Evolutionary conservation across 208 protist genomes (phyloP).

Genomic region (Leishmania tropica): DNA sequence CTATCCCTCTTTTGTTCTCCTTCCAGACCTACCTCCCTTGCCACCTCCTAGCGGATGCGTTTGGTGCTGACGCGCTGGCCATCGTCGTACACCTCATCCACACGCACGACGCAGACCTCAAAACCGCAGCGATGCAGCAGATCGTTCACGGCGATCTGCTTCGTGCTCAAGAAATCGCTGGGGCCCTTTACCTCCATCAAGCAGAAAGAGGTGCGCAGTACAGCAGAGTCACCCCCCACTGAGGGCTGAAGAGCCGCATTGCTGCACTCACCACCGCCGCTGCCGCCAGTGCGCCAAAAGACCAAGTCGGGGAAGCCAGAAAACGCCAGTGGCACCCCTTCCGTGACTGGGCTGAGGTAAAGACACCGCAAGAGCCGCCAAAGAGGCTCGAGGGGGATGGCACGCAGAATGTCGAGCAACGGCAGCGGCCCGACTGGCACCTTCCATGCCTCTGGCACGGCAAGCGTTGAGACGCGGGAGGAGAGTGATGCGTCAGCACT

Average conservation of each 20-base stretch:
- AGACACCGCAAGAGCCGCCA: constrained; percentile 62
- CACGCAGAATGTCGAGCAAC: constrained; percentile 55
- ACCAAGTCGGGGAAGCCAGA: constrained; percentile 84
- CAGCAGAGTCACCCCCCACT: neutral
- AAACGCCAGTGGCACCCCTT: constrained; percentile 55
- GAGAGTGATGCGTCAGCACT: neutral
- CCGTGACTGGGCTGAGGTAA: constrained; percentile 47
- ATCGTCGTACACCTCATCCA: constrained; percentile 78
- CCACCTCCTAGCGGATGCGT: constrained; percentile 9
- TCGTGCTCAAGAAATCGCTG: constrained; percentile 64
- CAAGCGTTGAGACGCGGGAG: neutral
- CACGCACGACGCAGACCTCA: constrained; percentile 85
- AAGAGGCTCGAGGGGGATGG: constrained; percentile 50
- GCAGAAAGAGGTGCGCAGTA: constrained; percentile 30
- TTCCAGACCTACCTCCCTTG: neutral
- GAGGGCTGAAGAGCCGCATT: neutral
- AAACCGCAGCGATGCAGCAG: constrained; percentile 70
- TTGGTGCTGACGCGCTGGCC: constrained; percentile 24
- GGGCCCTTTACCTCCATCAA: constrained; percentile 86
- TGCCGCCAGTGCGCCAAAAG: constrained; percentile 45
- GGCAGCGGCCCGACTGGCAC: constrained; percentile 55
- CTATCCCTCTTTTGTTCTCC: neutral
- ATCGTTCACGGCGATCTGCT: constrained; percentile 75
- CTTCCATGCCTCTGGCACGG: constrained; percentile 31
- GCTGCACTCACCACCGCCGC: neutral